A percentile compares a stretch with the other conserved stretches of the same genome.
phyloP scores from a whole-genome alignment of 2,329 filamentous ascomycete genomes.

The Canariomyces notabilis region DNA sequence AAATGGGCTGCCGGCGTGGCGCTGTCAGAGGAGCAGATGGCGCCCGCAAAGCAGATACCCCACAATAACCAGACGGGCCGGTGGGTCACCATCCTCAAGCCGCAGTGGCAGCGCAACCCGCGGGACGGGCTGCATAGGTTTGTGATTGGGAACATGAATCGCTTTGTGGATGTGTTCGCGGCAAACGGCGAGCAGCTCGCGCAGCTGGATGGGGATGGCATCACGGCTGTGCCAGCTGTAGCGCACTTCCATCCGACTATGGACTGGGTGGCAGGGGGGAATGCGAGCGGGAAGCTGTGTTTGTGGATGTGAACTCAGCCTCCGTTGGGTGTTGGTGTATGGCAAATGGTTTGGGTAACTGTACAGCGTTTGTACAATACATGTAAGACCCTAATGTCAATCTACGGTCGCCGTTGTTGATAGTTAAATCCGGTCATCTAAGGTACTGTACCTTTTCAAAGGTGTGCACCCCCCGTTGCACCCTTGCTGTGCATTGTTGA shows the following conservation, averaged over 20 bases:
- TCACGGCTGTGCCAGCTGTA: constrained; percentile 91
- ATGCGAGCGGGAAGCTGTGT: constrained; percentile 85
- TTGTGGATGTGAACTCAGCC: constrained; percentile 87
- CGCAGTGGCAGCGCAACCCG: constrained; percentile 80
- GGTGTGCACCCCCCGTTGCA: too few species aligned
- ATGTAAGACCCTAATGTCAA: too few species aligned
- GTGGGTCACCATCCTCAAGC: constrained; percentile 82
- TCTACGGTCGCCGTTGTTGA: too few species aligned
- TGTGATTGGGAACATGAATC: constrained; percentile 94
- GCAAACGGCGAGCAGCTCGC: constrained; percentile 79
- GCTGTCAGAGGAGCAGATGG: constrained; percentile 58
- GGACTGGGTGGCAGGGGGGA: constrained; percentile 92
- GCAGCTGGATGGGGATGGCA: constrained; percentile 80
- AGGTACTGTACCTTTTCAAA: too few species aligned
- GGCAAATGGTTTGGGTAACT: too few species aligned
- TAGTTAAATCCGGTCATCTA: too few species aligned
- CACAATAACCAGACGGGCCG: constrained; percentile 97
- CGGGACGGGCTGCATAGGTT: constrained; percentile 79
- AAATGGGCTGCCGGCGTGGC: constrained; percentile 56
- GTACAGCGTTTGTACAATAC: too few species aligned
- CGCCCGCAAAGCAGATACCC: constrained; percentile 61
- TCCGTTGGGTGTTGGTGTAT: too few species aligned
- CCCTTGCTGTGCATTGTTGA: too few species aligned
- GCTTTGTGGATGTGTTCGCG: constrained; percentile 89
- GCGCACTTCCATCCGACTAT: constrained; percentile 81